Evolutionary conservation across 2,329 filamentous ascomycete species (phyloP), one percentile per base, ranked within the genome.

Genomic region (Sclerotinia sclerotiorum): DNA sequence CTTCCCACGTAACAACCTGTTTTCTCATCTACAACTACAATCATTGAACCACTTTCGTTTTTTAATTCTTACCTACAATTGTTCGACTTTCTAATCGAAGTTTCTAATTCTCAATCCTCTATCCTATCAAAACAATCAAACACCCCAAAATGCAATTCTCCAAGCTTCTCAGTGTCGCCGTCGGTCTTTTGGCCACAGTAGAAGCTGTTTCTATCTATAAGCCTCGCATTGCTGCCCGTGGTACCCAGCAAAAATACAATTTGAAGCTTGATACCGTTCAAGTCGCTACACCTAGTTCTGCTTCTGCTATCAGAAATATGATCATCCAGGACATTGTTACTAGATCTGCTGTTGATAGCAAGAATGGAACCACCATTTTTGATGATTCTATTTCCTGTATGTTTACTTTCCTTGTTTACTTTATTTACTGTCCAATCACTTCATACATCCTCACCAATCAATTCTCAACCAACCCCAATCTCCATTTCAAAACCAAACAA

Each of bases 371-470:
- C 19, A 24, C 35, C 29, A 46, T 68, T n/a, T 68, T 63, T 44
- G 49, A 68, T 55, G 65, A 68, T 48, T 63, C 57, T 27, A 68
- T 68, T 49, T 55, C 48, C 11, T 68, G 65, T 68, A 68, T 68
- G 65, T 63, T 63, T 55, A 13, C 49, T 35, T 58, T 32, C 39
- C 15, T 24, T 62, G 27, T 42, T 55, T 39, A 49, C 27, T 39
- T 15, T 4, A 27, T 54, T 21, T 19, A 21, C n/a, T 56, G 44
- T 71, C 49, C 19, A 57, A 54, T 6, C 35, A 46, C 69, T 48
- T 48, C 68, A 56, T 74, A 73, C 65, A 17, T 71, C 2, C 42
- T 72, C 32, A 68, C 55, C 2, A 62, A 70, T 24, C 51, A 61
- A 48, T 5, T 70, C 21, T 32, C 51, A 65, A 13, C 68, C 51